phyloP scores from a whole-genome alignment of 495 filamentous ascomycete genomes.

The Opeltia flavorubescens region DNA sequence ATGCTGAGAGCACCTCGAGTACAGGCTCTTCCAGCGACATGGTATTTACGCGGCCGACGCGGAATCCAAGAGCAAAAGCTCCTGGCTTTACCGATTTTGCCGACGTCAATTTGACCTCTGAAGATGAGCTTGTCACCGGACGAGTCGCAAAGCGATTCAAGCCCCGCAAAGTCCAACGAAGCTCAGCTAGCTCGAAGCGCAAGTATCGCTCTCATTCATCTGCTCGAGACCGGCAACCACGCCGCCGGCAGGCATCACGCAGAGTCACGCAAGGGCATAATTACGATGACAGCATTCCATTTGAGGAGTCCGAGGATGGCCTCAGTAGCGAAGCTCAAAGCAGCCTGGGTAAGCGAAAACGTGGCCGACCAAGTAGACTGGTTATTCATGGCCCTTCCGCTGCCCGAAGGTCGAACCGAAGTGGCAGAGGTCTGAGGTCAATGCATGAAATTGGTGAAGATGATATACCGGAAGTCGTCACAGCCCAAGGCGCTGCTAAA shows the following conservation, averaged over 20 bases:
- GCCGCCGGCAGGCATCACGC: conserved; percentile 1
- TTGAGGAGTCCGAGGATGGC: conserved; percentile 6
- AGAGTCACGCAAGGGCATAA: conserved; percentile 5
- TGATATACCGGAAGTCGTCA: conserved; percentile 47
- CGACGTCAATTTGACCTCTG: conserved; percentile 13
- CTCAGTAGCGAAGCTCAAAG: background rate
- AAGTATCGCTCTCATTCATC: background rate
- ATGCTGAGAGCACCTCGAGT: background rate
- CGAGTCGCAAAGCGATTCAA: background rate
- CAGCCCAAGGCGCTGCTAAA: conserved; percentile 26
- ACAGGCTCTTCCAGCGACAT: background rate
- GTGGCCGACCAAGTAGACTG: background rate
- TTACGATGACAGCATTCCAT: conserved; percentile 14
- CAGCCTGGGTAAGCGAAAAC: conserved; percentile 11
- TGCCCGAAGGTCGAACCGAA: conserved; percentile 37
- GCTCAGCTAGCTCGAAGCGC: background rate
- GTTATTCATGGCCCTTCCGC: background rate
- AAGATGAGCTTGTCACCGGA: conserved; percentile 12
- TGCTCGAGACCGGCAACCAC: conserved; percentile 1
- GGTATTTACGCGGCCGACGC: conserved; percentile 6
- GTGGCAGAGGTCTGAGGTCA: conserved; percentile 30
- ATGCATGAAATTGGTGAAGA: conserved; percentile 56
- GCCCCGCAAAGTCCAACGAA: background rate
- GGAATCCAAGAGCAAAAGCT: background rate
- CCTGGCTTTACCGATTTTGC: conserved; percentile 18